Conservation (phyloP, 129 eudicot genomes). For the carrot (Daucus carota) region DNA sequence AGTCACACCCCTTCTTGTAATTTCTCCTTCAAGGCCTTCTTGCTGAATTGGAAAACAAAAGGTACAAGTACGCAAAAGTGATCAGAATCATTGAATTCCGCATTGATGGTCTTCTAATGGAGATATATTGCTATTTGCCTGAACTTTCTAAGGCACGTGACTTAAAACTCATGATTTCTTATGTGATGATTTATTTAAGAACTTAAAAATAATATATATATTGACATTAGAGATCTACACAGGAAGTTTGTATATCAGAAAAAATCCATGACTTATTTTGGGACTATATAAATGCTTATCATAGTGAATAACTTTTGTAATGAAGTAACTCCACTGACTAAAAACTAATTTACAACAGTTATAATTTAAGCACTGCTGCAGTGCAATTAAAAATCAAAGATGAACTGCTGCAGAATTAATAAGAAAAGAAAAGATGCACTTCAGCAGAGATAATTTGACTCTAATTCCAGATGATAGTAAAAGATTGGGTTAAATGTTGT, state of each 20-base stretch:
- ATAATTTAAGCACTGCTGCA: background rate
- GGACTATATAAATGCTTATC: background rate
- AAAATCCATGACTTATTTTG: background rate
- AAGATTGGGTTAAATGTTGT: no score
- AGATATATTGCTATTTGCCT: background rate
- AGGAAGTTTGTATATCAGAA: background rate
- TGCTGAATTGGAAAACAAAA: slow-evolving; percentile 34
- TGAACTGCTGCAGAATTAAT: no score
- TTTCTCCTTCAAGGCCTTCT: slow-evolving; percentile 75
- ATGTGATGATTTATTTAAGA: background rate
- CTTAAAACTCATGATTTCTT: background rate
- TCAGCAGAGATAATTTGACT: background rate
- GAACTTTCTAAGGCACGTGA: background rate
- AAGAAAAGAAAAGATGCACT: background rate
- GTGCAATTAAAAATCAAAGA: background rate
- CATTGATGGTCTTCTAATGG: background rate
- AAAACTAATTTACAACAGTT: background rate
- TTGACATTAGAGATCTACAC: background rate
- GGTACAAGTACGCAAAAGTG: background rate
- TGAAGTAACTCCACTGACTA: background rate
- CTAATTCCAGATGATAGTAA: background rate
- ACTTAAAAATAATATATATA: background rate
- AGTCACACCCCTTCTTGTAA: slow-evolving; percentile 72
- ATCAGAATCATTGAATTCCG: background rate
- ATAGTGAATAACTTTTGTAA: background rate